These are phyloP conservation scores for Sparassis latifolia DNA, from an alignment of 1,284 basidiomycete species.

Conservation along the genomic window DNA sequence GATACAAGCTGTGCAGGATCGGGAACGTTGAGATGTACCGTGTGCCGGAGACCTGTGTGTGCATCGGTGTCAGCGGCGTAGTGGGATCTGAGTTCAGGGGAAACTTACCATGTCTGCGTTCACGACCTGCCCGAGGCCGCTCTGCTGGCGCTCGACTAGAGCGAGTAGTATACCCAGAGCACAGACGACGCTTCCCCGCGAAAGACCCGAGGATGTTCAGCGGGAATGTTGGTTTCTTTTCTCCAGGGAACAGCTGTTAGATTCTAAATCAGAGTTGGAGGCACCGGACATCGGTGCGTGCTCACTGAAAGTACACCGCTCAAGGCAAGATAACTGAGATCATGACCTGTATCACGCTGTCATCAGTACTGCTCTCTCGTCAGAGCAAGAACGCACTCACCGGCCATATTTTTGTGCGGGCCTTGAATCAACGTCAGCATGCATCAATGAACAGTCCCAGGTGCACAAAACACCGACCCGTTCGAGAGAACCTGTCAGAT, in stretches of 20 bases:
- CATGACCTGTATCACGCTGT: constrained; percentile 48
- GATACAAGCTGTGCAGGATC: constrained; percentile 43
- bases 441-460: neutral
- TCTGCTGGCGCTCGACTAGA: constrained; percentile 57
- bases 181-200: constrained; percentile 74
- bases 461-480: constrained; percentile 31
- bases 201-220: constrained; percentile 78
- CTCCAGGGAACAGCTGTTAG: constrained; percentile 61
- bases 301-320: constrained; percentile 69
- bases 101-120: constrained; percentile 67
- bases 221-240: constrained; percentile 66
- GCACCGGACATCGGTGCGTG: neutral
- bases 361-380: too few species aligned
- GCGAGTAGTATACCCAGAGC: constrained; percentile 73
- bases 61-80: neutral
- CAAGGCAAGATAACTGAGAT: constrained; percentile 83
- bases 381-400: constrained; percentile 27
- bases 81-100: neutral
- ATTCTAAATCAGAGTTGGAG: neutral
- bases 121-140: constrained; percentile 69
- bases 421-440: constrained; percentile 30
- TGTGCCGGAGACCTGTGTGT: constrained; percentile 63
- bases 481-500: constrained; percentile 45
- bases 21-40: constrained; percentile 74
- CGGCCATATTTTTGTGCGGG: constrained; percentile 62